Evolutionary conservation across 2,329 filamentous ascomycete species (phyloP).

Genomic region (Aspergillus jensenii): DNA sequence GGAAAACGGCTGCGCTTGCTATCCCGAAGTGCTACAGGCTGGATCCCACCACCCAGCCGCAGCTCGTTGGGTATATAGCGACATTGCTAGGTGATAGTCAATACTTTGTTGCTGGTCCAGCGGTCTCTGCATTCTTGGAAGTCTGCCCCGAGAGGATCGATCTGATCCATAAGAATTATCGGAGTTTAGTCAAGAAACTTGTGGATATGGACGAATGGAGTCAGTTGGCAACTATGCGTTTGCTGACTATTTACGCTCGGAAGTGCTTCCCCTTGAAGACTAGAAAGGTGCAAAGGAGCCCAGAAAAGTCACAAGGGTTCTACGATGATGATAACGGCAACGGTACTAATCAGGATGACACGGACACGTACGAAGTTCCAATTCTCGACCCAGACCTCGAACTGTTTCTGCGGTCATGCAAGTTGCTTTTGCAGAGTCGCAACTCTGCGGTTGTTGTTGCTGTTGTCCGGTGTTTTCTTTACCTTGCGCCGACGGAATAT

Average conservation of each 20-base stretch:
- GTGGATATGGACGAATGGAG: slow-evolving; percentile 99
- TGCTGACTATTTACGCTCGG: slow-evolving; percentile 82
- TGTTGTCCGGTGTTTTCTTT: slow-evolving; percentile 79
- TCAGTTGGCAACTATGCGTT: slow-evolving; percentile 75
- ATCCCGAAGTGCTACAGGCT: slow-evolving; percentile 95
- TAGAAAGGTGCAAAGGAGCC: slow-evolving; percentile 52
- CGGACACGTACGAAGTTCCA: slow-evolving; percentile 53
- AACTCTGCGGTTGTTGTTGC: slow-evolving; percentile 91
- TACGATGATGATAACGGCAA: slow-evolving; percentile 68
- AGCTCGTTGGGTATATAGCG: slow-evolving; percentile 78
- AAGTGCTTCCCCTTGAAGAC: slow-evolving; percentile 79
- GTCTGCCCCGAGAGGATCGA: slow-evolving; percentile 86
- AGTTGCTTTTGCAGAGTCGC: slow-evolving; percentile 83
- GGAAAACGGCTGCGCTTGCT: slow-evolving; percentile 86
- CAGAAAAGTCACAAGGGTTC: slow-evolving; percentile 66
- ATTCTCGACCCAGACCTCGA: slow-evolving; percentile 79
- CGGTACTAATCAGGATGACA: slow-evolving; percentile 46
- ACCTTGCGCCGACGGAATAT: slow-evolving; percentile 77
- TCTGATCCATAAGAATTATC: slow-evolving; percentile 87
- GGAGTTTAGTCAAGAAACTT: slow-evolving; percentile 78
- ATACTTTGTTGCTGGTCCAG: slow-evolving; percentile 94
- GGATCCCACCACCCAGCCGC: slow-evolving; percentile 80
- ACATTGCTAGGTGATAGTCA: slow-evolving; percentile 83
- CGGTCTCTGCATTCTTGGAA: slow-evolving; percentile 84
- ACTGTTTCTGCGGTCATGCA: slow-evolving; percentile 75